A percentile compares a stretch with the other conserved stretches of the same genome.
Evolutionary conservation across 768 basidiomycete genomes (phyloP).

Genomic region (Hericium alpestre): DNA sequence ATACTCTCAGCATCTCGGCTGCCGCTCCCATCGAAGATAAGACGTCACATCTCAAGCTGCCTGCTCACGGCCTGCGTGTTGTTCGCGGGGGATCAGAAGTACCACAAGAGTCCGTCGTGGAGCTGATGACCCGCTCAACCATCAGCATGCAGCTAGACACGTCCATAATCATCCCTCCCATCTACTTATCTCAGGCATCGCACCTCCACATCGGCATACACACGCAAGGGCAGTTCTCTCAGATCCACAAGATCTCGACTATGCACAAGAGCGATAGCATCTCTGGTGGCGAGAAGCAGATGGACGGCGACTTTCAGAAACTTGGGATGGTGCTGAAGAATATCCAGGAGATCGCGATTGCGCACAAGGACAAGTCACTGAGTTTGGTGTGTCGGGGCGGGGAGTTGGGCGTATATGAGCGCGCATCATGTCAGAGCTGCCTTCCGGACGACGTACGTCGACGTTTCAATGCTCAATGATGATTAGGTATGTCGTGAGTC

Average conservation of each 20-base stretch:
- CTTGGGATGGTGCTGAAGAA: conserved; percentile 12
- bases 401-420: conserved; percentile 5
- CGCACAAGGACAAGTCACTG: conserved; percentile 8
- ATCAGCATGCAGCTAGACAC: too few relatives aligned
- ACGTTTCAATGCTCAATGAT: neutral
- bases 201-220: conserved; percentile 53
- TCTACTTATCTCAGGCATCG: conserved; percentile 53
- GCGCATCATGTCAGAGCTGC: neutral
- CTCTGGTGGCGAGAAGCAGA: conserved; percentile 12
- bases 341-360: conserved; percentile 14
- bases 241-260: conserved; percentile 29
- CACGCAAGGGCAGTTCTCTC: conserved; percentile 37
- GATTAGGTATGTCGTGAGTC: too few relatives aligned
- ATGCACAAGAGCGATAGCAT: conserved; percentile 16
- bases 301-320: conserved; percentile 16
- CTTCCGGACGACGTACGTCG: conserved; percentile 1
- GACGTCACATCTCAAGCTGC: neutral
- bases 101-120: conserved; percentile 16
- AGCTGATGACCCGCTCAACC: conserved; percentile 29
- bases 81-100: conserved; percentile 1
- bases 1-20: neutral
- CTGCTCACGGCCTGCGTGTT: neutral
- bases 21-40: too few relatives aligned
- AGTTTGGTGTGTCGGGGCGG: conserved; percentile 9
- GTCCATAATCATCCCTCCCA: too few relatives aligned